These are phyloP conservation scores for Martensiomyces pterosporus DNA, from an alignment of 192 early-diverging fungal species.

Conservation along the genomic window DNA sequence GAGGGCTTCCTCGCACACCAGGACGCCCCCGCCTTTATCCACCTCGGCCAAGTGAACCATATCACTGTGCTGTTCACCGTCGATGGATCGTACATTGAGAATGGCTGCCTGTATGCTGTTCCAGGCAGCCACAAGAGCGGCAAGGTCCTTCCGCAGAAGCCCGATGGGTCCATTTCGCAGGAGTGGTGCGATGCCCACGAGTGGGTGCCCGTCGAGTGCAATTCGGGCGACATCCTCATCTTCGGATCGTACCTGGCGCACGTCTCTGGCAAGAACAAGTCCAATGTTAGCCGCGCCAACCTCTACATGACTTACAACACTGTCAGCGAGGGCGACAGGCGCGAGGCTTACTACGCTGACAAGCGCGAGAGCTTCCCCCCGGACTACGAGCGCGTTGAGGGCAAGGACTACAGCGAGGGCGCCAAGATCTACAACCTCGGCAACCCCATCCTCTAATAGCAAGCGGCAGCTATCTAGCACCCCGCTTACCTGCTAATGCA, in stretches of 20 bases:
- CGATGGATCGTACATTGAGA: slow-evolving; percentile 24
- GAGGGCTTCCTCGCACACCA: slow-evolving; percentile 47
- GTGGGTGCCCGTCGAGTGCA: slow-evolving; percentile 38
- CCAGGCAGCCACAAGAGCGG: slow-evolving; percentile 28
- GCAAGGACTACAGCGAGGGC: slow-evolving; percentile 41
- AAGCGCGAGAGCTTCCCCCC: slow-evolving; percentile 43
- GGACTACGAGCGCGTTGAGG: slow-evolving; percentile 38
- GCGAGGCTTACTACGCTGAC: slow-evolving; percentile 40
- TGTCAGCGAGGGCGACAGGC: slow-evolving; percentile 29
- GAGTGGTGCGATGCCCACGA: slow-evolving; percentile 27
- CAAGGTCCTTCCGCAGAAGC: slow-evolving; percentile 30
- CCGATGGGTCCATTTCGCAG: slow-evolving; percentile 24
- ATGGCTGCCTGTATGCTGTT: slow-evolving; percentile 45
- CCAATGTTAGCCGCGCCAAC: slow-evolving; percentile 21
- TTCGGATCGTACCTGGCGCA: slow-evolving; percentile 48
- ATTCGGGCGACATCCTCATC: slow-evolving; percentile 34
- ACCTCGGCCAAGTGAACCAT: slow-evolving; percentile 38
- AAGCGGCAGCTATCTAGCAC: too few relatives aligned
- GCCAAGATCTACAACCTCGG: slow-evolving; percentile 46
- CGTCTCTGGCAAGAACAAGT: slow-evolving; percentile 35
- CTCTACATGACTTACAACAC: slow-evolving; percentile 47
- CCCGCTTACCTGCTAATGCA: too few relatives aligned
- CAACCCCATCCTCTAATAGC: slow-evolving; percentile 29
- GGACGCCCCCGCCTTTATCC: slow-evolving; percentile 47
- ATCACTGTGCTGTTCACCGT: slow-evolving; percentile 48